Conservation (phyloP, 805 yeast species). For the Cyberlindnera mississippiensis region DNA sequence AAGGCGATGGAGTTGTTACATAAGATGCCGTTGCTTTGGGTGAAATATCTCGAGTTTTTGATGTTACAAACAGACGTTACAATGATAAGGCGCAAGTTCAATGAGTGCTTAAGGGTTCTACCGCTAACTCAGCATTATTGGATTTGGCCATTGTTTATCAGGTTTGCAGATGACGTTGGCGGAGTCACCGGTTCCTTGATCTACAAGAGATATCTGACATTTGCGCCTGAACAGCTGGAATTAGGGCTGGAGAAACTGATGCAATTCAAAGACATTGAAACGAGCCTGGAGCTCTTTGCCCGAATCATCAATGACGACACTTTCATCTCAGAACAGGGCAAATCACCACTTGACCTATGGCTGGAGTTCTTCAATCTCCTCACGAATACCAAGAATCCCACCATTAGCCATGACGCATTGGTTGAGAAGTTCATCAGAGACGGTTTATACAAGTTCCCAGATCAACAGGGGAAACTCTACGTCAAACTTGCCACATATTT, state of each 20-base stretch:
- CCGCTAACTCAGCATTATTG: conserved; percentile 50
- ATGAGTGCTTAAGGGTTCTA: conserved; percentile 44
- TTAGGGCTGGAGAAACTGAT: conserved; percentile 31
- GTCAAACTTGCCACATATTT: conserved; percentile 47
- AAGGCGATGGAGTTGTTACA: conserved; percentile 39
- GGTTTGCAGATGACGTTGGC: conserved; percentile 41
- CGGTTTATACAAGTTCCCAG: conserved; percentile 47
- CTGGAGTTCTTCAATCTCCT: conserved; percentile 42
- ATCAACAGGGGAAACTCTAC: conserved; percentile 50
- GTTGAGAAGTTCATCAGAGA: conserved; percentile 34
- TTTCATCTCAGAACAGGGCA: conserved; percentile 33
- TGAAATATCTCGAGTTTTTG: conserved; percentile 43
- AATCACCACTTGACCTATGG: conserved; percentile 47
- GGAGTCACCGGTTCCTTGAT: conserved; percentile 32
- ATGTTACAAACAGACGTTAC: conserved; percentile 33
- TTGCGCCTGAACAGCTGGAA: conserved; percentile 30
- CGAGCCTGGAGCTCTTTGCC: conserved; percentile 33
- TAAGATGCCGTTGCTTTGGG: conserved; percentile 51
- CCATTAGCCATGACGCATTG: conserved; percentile 16
- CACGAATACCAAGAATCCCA: conserved; percentile 15
- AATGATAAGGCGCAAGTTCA: conserved; percentile 41
- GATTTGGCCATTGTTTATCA: conserved; percentile 53
- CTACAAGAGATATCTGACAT: conserved; percentile 32
- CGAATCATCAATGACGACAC: conserved; percentile 31
- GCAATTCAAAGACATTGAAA: conserved; percentile 29